Base-by-base conservation (phyloP, 208 protist species). In the Zelonia costaricensis region DNA sequence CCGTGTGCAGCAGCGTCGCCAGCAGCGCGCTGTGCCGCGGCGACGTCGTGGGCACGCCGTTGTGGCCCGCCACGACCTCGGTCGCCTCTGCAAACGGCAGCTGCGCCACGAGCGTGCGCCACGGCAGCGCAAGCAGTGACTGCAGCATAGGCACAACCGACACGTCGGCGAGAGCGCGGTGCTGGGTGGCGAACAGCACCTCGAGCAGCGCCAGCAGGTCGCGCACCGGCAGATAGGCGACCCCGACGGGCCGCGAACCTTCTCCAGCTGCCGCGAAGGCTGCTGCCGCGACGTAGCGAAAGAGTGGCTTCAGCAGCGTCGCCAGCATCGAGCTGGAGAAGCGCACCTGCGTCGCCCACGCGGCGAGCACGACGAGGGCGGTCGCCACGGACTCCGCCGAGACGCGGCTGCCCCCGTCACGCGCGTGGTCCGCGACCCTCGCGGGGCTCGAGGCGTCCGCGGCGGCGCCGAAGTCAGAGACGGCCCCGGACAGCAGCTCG, bases 141-240 rank as follows among this genome's bases (percentile, higher is more conserved):
- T 73, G 52, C 22, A 94, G 59, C 15, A 80, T 75, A 18, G 76
- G 71, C 5, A 51, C 30, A 69, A 92, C 84, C 48, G 73, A 51
- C 23, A 88, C 78, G 16, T 91, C 69, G 20, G 56, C 42, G 53
- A 87, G 71, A 12, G 71, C 69, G 23, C 44, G 62, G 23, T 60
- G 61, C 67, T 95, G 89, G 8, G 86, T 86, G 22, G 59, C 56
- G 57, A 92, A 80, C 38, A 95, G 64, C 4, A 88, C 30, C 40
- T 90, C 77, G 10, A 93, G 22, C 16, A 93, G 46, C 5, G 68
- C 64, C 35, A 95, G 78, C 18, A 91, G 63, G 68, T 92, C 82
- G 39, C 35, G 51, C 27, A 80, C 48, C 12, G 86, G 76, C 2
- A 92, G 69, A n/a, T 48, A 57, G 15, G 42, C 9, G 22, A 25